phyloP scores from a whole-genome alignment of 306 rosid species.

The Vigna angularis region DNA sequence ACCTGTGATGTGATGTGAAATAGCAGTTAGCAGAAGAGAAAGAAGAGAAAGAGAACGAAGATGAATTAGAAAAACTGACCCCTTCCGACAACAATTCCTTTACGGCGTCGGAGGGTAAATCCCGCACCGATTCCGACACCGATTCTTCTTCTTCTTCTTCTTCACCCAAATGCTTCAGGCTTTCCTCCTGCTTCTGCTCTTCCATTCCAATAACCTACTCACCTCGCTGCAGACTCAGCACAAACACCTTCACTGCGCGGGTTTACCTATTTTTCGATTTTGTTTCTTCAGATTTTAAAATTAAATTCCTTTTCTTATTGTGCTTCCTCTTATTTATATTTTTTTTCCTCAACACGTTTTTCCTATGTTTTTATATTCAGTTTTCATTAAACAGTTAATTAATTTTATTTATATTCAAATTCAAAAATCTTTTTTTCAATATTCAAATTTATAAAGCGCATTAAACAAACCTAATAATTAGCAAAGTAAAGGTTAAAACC shows the following conservation, averaged over 20 bases:
- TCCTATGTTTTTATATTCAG: no score
- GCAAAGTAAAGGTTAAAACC: background rate
- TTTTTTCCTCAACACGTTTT: no score
- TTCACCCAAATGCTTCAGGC: background rate
- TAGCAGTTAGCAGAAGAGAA: background rate
- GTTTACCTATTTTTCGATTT: no score
- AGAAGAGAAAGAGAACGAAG: background rate
- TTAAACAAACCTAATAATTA: no score
- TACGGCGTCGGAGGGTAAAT: conserved; percentile 61
- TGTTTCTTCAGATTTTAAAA: no score
- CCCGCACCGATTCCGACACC: conserved; percentile 39
- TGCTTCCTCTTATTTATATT: no score
- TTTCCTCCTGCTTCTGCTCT: background rate
- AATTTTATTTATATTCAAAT: background rate
- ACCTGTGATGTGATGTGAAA: conserved; percentile 54
- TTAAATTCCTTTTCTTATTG: no score
- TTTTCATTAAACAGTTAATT: no score
- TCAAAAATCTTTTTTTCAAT: no score
- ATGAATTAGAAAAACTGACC: conserved; percentile 3
- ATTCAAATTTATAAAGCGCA: background rate
- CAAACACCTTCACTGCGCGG: no score
- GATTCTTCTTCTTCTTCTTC: conserved; percentile 25
- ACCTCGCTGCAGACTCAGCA: no score
- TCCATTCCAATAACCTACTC: background rate
- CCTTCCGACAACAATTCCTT: conserved; percentile 59